Conservation (phyloP, 108 stramenopile genomes). For the Poteriospumella lacustris region DNA sequence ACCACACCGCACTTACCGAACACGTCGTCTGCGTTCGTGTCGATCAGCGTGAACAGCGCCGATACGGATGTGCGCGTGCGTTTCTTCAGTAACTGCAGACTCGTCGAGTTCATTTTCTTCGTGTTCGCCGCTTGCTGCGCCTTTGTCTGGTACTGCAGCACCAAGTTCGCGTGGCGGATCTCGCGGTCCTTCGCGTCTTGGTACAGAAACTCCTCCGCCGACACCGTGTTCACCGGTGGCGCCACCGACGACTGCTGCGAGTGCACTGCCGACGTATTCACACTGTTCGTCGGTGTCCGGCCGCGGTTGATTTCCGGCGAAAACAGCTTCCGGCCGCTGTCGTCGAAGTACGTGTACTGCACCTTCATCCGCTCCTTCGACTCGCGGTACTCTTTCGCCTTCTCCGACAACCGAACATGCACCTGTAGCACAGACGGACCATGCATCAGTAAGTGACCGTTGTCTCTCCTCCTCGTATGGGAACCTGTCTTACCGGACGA, state of each 20-base stretch:
- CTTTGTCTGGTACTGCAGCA: background rate
- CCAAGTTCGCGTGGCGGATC: too few species aligned
- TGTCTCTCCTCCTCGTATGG: background rate
- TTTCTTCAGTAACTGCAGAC: background rate
- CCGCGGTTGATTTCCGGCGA: background rate
- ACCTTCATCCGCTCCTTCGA: background rate
- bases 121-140: background rate
- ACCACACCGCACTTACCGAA: background rate
- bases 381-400: constrained; percentile 20
- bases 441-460: too few species aligned
- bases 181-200: constrained; percentile 21
- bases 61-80: background rate
- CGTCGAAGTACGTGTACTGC: background rate
- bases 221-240: background rate
- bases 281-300: background rate
- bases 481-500: too few species aligned
- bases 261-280: background rate
- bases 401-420: background rate
- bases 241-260: background rate
- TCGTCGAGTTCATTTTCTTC: background rate
- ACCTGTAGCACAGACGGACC: background rate
- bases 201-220: constrained; percentile 20
- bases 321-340: background rate
- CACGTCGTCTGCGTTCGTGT: background rate
- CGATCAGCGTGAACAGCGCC: background rate